Evolutionary conservation across 2,329 filamentous ascomycete genomes (phyloP), one percentile per base, ranked within the genome.

Genomic region (Colletotrichum lupini): DNA sequence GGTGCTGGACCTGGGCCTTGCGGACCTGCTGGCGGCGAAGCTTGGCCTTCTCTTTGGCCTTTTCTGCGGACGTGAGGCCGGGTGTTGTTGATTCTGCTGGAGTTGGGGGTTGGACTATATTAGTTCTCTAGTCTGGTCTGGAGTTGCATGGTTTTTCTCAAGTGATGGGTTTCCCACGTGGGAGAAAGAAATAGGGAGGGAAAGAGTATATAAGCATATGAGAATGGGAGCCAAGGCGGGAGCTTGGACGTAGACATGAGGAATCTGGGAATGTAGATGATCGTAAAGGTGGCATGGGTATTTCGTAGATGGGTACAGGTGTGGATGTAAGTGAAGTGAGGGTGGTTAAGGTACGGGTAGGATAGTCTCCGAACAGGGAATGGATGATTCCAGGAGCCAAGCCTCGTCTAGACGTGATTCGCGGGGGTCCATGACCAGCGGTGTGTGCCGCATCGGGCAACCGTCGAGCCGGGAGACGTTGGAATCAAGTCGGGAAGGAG

Each of bases 1-100:
- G 87, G 76, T 90, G 88, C 77, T 89, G 85, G 49, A 86, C 84
- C 82, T 90, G 88, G 2, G 88, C 88, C 26, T 82, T 84, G 3
- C 87, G 81, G 64, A 90, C 88, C 74, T 90, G 88, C 3, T 85
- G 84, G 0, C 88, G 84, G 5, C 88, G 85, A 19, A 82, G 74
- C 76, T 86, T 83, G 26, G 85, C 81, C 78, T 87, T 88, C 66
- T 84, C 82, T 76, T 79, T 76, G 3, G 55, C 37, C n/a, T 37
- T 58, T 19, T 73, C 71, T 19, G 67, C 61, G 24, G 19, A 2
- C 35, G 49, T 56, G 52, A 55, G 16, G 19, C 16, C 26, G 32
- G 32, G 19, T 49, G 49, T 5, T 4, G 71, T 5, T 5, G 71
- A 61, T 19, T 66, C 67, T 5, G 60, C 71, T 73, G 49, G 7